Base-by-base conservation (phyloP, 129 eudicot genomes). In the Scalesia atractyloides region DNA sequence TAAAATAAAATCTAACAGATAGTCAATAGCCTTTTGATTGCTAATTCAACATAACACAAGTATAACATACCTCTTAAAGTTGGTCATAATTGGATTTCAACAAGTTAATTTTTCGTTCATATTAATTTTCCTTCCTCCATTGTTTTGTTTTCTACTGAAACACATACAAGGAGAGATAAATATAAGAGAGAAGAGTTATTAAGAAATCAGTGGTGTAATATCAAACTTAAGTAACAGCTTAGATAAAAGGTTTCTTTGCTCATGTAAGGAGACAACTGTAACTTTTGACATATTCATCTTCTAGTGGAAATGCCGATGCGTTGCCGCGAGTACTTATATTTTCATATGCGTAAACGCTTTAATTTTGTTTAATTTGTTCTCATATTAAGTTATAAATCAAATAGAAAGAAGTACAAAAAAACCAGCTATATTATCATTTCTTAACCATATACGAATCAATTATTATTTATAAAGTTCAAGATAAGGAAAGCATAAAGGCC, bases 61-160 rank as follows among this genome's bases (percentile, higher is more conserved):
- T 20, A 9, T 70, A 66, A 20, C 83, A 67, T 82, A 94, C 98
- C 92, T 94, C 98, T 73, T 87, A 64, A 88, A 94, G 98, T 80
- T 94, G 98, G 22, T 94, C 98, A 64, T 90, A 90, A 79, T 94
- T 94, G 39, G 97, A 90, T 74, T 94, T 90, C 64, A 94, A 89
- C 86, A 94, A 75, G 84, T 85, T 82, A 67, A 94, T 94, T 80
- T 94, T 94, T 6, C 98, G 92, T 79, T 90, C 97, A 71, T 96
- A 94, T 30, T 94, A 90, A 70, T 94, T 85, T 74, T 94, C 90
- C 98, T 80, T 94, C 97, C 12, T 46, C 77, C 98, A 90, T n/a
- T n/a, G n/a, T n/a, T n/a, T 94, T n/a, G 96, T 94, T 94, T 90
- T 94, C 98, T 94, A 26, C 50, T 50, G 18, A 63, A 19, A 59